These are phyloP conservation scores for Juglanconis sp. DNA, from an alignment of 2,329 filamentous ascomycete genomes.

Conservation along the genomic window DNA sequence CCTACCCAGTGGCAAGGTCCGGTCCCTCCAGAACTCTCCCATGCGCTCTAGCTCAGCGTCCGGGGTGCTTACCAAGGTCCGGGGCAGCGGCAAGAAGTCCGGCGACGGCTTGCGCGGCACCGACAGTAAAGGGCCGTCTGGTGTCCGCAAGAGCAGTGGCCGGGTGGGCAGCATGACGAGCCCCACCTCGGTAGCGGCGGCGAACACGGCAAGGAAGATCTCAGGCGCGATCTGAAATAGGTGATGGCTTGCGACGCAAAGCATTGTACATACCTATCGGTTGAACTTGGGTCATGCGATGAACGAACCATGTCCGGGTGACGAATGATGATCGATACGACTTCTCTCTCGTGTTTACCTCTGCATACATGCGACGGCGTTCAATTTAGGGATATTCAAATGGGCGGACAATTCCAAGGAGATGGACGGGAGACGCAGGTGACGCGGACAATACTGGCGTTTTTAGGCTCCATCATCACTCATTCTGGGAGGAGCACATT, in stretches of 20 bases:
- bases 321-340: constrained; percentile 20
- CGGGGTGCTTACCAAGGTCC: constrained; percentile 61
- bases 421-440: background rate
- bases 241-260: background rate
- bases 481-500: background rate
- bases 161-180: constrained; percentile 57
- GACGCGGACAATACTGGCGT: background rate
- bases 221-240: constrained; percentile 33
- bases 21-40: constrained; percentile 51
- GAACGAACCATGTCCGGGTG: constrained; percentile 13
- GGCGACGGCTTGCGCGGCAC: constrained; percentile 43
- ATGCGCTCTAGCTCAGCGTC: constrained; percentile 50
- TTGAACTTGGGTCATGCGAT: background rate
- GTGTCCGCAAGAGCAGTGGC: constrained; percentile 64
- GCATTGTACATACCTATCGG: background rate
- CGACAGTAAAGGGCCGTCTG: constrained; percentile 45
- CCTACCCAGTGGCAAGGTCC: constrained; percentile 39
- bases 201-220: constrained; percentile 51
- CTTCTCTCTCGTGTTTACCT: constrained; percentile 9
- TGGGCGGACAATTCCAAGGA: background rate
- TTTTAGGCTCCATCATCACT: background rate
- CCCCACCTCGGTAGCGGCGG: constrained; percentile 37
- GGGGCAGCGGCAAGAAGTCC: constrained; percentile 35
- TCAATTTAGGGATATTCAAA: background rate
- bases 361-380: constrained; percentile 17